Evolutionary conservation across 73 alveolate genomes (phyloP), one percentile per base, ranked within the genome.

Genomic region (Stentor coeruleus): DNA sequence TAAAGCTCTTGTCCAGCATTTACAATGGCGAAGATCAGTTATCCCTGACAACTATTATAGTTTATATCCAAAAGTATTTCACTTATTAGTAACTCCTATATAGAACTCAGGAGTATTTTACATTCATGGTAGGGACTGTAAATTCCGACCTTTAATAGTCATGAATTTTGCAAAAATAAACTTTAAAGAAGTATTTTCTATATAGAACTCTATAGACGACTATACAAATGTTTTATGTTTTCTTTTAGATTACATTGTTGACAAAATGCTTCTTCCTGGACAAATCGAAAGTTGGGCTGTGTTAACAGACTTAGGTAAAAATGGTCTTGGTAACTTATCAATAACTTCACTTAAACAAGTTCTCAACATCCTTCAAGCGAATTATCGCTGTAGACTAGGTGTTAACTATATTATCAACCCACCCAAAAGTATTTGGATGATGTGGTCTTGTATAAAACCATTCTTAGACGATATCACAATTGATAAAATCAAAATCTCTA

Each of bases 271-370:
- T 2, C 81, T 77, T 15, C 85, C 85, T 40, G 85, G 81, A 20
- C 72, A 77, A 35, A 59, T 77, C 3, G 85, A 77, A 40, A 77
- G 55, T 38, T 77, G 85, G 81, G 81, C 28, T 2, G 40, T 35
- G 38, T 28, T 59, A 11, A 38, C 75, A 2, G 79, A 40, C 55
- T 26, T 77, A 81, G 81, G 35, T 0, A 30, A 77, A 14, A 36
- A 33, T 39, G 72, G 81, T 0, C 31, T 77, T 20, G 40, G 36
- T 1, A 77, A 77, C 15, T 33, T 77, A 3, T 59, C 85, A 0
- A 77, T 39, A n/a, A 28, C 72, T 1, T 40, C 72, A 15, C 28
- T 77, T 35, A 39, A 28, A 2, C 4, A 77, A 49, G 36, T 77
- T 33, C 30, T 38, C 3, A 49, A 49, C 30, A 40, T 77, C 20